Percentiles rank a stretch among this genome's conserved stretches.
phyloP scores from a whole-genome alignment of 2,329 filamentous ascomycete species.

The Zasmidium angulare region DNA sequence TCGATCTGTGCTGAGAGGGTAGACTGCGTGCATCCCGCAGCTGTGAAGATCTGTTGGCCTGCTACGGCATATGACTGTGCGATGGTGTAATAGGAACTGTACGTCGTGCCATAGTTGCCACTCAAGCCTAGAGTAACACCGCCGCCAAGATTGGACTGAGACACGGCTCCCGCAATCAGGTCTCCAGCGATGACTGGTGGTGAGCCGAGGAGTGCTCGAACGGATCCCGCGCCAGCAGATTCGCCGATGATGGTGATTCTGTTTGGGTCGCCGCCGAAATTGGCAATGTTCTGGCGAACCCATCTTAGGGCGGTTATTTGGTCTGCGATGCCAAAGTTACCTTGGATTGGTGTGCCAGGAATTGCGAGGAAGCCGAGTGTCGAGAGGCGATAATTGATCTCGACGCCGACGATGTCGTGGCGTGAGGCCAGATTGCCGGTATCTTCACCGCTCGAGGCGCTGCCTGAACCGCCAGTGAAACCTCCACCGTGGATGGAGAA shows the following conservation, averaged over 20 bases:
- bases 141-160: slow-evolving; percentile 56
- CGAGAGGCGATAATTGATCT: slow-evolving; percentile 60
- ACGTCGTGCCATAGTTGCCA: slow-evolving; percentile 59
- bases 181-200: slow-evolving; percentile 47
- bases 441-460: slow-evolving; percentile 42
- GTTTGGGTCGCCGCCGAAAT: slow-evolving; percentile 50
- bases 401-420: slow-evolving; percentile 60
- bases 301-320: slow-evolving; percentile 53
- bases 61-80: slow-evolving; percentile 50
- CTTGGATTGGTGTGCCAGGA: slow-evolving; percentile 55
- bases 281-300: slow-evolving; percentile 47
- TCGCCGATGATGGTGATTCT: slow-evolving; percentile 49
- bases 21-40: slow-evolving; percentile 53
- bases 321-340: slow-evolving; percentile 55
- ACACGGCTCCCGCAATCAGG: slow-evolving; percentile 46
- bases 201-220: slow-evolving; percentile 55
- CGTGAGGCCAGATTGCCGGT: slow-evolving; percentile 56
- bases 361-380: slow-evolving; percentile 61
- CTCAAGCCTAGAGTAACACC: slow-evolving; percentile 56
- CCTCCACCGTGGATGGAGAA: slow-evolving; percentile 59
- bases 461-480: slow-evolving; percentile 51
- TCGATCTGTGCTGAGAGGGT: slow-evolving; percentile 49
- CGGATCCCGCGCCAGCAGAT: slow-evolving; percentile 56
- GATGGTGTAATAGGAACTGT: slow-evolving; percentile 60
- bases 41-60: slow-evolving; percentile 53